Conservation (phyloP, 2,329 filamentous ascomycete species). For the Tolypocladium guangdongense region DNA sequence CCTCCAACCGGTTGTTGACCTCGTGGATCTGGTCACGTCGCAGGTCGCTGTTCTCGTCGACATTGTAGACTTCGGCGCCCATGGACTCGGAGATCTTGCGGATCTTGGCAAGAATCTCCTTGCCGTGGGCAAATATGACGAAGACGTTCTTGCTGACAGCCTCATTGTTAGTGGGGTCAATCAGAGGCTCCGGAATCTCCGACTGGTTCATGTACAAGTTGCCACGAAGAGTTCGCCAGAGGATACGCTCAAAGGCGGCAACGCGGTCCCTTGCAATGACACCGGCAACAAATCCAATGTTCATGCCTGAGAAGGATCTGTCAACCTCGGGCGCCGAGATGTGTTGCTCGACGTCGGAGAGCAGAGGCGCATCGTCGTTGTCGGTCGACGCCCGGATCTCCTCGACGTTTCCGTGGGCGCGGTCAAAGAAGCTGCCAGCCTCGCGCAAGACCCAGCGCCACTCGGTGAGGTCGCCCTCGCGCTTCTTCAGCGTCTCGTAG, state of each 20-base stretch:
- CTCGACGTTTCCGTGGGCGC: slow-evolving; percentile 90
- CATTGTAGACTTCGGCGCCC: slow-evolving; percentile 88
- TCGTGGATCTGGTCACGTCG: slow-evolving; percentile 94
- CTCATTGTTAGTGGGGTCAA: slow-evolving; percentile 89
- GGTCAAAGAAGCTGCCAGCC: slow-evolving; percentile 94
- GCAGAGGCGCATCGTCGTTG: slow-evolving; percentile 84
- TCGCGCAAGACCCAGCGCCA: slow-evolving; percentile 97
- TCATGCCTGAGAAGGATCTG: slow-evolving; percentile 90
- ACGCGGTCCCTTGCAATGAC: slow-evolving; percentile 91
- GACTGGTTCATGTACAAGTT: slow-evolving; percentile 99
- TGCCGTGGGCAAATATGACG: slow-evolving; percentile 97
- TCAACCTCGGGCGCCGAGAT: slow-evolving; percentile 56
- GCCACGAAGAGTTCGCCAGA: slow-evolving; percentile 93
- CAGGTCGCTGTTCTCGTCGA: slow-evolving; percentile 94
- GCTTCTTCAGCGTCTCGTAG: slow-evolving; percentile 96
- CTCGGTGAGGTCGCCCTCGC: slow-evolving; percentile 91
- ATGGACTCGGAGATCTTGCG: slow-evolving; percentile 97
- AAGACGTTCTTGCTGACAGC: slow-evolving; percentile 95
- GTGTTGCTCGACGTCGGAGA: slow-evolving; percentile 87
- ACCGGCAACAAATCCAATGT: slow-evolving; percentile 96
- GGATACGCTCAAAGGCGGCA: slow-evolving; percentile 88
- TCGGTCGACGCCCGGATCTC: slow-evolving; percentile 88
- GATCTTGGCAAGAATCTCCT: slow-evolving; percentile 97
- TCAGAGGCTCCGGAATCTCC: slow-evolving; percentile 86
- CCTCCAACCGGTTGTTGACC: slow-evolving; percentile 85